Evolutionary conservation across 345 rosid genomes (phyloP).

Genomic region (Iberis pinnata): DNA sequence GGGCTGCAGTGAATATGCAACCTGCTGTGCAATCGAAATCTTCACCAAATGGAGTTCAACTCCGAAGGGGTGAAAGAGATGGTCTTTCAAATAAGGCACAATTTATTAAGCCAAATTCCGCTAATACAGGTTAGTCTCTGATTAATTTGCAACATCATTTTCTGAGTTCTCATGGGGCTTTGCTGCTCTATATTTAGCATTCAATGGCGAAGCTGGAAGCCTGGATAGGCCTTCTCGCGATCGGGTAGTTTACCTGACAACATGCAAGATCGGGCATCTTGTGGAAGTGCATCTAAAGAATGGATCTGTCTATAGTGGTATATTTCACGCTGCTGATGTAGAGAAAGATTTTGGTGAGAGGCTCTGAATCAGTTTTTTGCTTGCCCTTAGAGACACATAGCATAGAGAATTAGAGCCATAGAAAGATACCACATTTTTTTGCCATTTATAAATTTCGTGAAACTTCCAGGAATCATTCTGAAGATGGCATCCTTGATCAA

Average conservation of each 20-base stretch:
- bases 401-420: too few species aligned
- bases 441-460: neutral
- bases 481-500: neutral
- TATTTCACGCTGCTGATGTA: neutral
- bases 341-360: neutral
- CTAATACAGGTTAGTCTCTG: conserved; percentile 19
- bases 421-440: neutral
- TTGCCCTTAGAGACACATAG: neutral
- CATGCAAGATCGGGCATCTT: neutral
- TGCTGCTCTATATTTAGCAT: neutral
- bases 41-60: conserved; percentile 59
- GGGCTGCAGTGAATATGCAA: neutral
- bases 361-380: neutral
- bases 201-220: neutral
- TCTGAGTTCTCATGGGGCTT: neutral
- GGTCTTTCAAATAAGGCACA: neutral
- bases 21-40: conserved; percentile 39
- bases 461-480: neutral
- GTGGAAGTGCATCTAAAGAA: neutral
- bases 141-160: neutral
- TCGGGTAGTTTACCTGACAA: neutral
- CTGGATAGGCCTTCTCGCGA: neutral
- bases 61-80: conserved; percentile 56
- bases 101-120: conserved; percentile 7
- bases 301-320: neutral